Base-by-base conservation (phyloP, 148 eudicot genomes). In the Persicaria maculosa region DNA sequence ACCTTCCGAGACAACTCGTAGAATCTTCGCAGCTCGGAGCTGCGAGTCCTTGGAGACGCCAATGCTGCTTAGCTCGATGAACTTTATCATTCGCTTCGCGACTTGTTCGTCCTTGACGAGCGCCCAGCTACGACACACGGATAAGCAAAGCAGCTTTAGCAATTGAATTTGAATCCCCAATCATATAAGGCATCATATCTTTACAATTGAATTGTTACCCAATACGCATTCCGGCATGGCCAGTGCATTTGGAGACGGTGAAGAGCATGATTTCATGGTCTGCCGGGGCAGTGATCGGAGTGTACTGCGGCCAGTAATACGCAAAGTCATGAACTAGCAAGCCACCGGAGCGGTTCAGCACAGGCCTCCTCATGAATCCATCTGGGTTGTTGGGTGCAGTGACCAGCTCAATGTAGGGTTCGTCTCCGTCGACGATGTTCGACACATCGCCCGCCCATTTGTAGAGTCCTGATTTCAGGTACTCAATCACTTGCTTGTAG, bases 301-400 rank as follows among this genome's bases (percentile, higher is more conserved):
- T 92, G 76, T 95, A 95, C 43, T 95, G 99, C 3, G 99, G 99
- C 99, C 99, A 95, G 77, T 95, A 95, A 77, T 95, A 95, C 52
- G 97, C 99, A 53, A 90, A 83, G 79, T 95, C 99, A 75, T 95
- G 94, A 72, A 95, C 47, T 45, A 90, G 71, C 74, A 87, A 85
- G 44, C 97, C 99, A 53, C 81, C 78, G 50, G 75, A 79, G 67
- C 85, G 75, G 79, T 91, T 91, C 50, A 89, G 96, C 43, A 85
- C 82, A n/a, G 93, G 78, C 72, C 84, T 85, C 81, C 98, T 87
- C 61, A 83, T 77, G 47, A 80, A 84, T 6, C 98, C 98, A 73
- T 94, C 98, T 1, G 98, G 98, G 68, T 94, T 94, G 87, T 94
- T 94, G 22, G 98, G 98, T 15, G 98, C 91, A n/a, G 97, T 94